A percentile compares a stretch with the other conserved stretches of the same genome.
These are phyloP conservation scores for Cubamyces lactineus DNA, from an alignment of 768 basidiomycete species.

Conservation along the genomic window DNA sequence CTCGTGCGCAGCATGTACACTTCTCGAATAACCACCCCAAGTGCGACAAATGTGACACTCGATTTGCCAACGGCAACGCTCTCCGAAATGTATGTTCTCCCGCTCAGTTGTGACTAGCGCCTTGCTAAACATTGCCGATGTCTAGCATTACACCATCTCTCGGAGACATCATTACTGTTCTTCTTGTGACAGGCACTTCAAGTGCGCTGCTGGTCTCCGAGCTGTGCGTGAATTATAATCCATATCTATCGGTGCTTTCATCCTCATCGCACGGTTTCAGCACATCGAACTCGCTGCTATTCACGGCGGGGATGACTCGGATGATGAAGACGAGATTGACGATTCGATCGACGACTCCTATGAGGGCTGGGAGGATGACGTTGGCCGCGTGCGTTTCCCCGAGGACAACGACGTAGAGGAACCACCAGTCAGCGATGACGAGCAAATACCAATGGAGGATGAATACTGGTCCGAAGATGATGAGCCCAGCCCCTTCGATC, in stretches of 20 bases:
- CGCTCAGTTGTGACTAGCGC: neutral
- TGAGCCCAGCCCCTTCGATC: slow-evolving; percentile 24
- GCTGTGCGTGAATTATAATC: slow-evolving; percentile 24
- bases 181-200: slow-evolving; percentile 36
- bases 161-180: slow-evolving; percentile 37
- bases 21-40: slow-evolving; percentile 35
- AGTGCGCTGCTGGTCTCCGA: slow-evolving; percentile 34
- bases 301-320: slow-evolving; percentile 34
- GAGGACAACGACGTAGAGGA: slow-evolving; percentile 25
- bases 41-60: slow-evolving; percentile 34
- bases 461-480: slow-evolving; percentile 30
- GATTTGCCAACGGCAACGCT: slow-evolving; percentile 39
- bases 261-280: slow-evolving; percentile 10
- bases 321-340: slow-evolving; percentile 25
- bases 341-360: slow-evolving; percentile 30
- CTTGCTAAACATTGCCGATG: neutral
- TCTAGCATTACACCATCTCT: slow-evolving; percentile 37
- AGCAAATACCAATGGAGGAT: slow-evolving; percentile 4
- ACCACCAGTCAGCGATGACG: slow-evolving; percentile 1
- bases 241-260: neutral
- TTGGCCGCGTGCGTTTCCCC: slow-evolving; percentile 30
- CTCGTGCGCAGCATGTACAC: slow-evolving; percentile 36
- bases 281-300: slow-evolving; percentile 36
- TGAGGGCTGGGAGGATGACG: slow-evolving; percentile 40
- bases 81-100: slow-evolving; percentile 33